These are phyloP conservation scores for Colletotrichum sp. DNA, from an alignment of 2,329 filamentous ascomycete species.

Conservation along the genomic window DNA sequence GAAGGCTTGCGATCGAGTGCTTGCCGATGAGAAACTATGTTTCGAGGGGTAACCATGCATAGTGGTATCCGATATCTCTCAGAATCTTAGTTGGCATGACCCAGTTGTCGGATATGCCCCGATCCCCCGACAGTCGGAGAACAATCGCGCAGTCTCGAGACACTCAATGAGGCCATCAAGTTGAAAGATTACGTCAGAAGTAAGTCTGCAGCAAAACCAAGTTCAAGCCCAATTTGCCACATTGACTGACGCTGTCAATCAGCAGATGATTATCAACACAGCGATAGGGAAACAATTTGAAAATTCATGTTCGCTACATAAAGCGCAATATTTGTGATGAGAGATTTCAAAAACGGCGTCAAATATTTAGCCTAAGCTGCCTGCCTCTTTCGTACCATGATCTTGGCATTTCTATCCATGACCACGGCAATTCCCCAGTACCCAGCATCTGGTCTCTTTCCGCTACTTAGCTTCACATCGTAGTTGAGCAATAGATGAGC, in stretches of 20 bases:
- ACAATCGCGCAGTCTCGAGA: background rate
- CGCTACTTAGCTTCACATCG: constrained; percentile 18
- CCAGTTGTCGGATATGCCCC: background rate
- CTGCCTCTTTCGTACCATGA: background rate
- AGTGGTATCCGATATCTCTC: background rate
- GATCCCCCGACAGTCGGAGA: background rate
- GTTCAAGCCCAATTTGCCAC: background rate
- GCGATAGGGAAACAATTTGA: rapidly evolving
- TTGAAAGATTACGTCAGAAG: background rate
- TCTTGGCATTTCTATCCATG: background rate
- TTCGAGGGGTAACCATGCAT: background rate
- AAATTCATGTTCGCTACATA: background rate
- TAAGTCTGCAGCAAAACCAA: background rate
- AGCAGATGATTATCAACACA: background rate
- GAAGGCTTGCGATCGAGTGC: background rate
- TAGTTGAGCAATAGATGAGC: constrained; percentile 32
- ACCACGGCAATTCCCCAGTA: background rate
- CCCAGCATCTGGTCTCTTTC: background rate
- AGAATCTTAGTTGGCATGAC: background rate
- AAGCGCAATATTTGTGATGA: background rate
- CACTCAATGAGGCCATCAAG: background rate
- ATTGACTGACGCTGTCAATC: background rate
- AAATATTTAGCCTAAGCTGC: background rate
- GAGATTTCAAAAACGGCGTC: background rate
- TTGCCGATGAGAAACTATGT: background rate